Percentiles rank a stretch among this genome's conserved stretches.
These are phyloP conservation scores for Fusarium stilboides DNA, from an alignment of 2,329 filamentous ascomycete species.

Conservation along the genomic window DNA sequence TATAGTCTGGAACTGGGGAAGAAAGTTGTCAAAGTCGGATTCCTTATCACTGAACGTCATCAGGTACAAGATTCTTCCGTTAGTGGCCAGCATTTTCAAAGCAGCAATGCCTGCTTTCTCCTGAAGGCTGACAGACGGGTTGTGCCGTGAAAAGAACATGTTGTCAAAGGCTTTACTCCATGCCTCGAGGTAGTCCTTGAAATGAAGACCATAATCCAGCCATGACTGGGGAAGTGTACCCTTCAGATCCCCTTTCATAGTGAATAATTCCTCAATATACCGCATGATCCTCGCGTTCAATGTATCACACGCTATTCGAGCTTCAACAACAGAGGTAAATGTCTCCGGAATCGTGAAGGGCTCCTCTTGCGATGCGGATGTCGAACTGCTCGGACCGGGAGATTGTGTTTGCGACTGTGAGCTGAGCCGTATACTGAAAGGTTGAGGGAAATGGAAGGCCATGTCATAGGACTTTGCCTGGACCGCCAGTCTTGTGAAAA, in stretches of 20 bases:
- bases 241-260: conserved; percentile 66
- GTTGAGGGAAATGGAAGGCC: conserved; percentile 77
- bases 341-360: conserved; percentile 47
- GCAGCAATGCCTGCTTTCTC: conserved; percentile 73
- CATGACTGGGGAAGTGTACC: conserved; percentile 66
- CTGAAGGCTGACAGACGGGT: conserved; percentile 65
- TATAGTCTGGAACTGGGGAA: conserved; percentile 67
- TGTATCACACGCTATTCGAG: conserved; percentile 69
- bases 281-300: conserved; percentile 70
- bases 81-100: conserved; percentile 74
- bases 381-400: conserved; percentile 59
- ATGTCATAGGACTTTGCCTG: conserved; percentile 78
- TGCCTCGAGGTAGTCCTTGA: conserved; percentile 66
- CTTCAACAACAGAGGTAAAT: conserved; percentile 68
- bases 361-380: conserved; percentile 57
- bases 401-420: conserved; percentile 55
- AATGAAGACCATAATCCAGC: conserved; percentile 63
- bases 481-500: conserved; percentile 75
- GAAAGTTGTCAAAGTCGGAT: conserved; percentile 70
- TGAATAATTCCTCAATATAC: conserved; percentile 70
- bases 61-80: conserved; percentile 69
- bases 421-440: conserved; percentile 68
- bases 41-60: conserved; percentile 74
- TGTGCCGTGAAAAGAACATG: conserved; percentile 65
- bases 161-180: conserved; percentile 72